These are phyloP conservation scores for Gossypium stocksii DNA, from an alignment of 345 rosid species.

Conservation along the genomic window DNA sequence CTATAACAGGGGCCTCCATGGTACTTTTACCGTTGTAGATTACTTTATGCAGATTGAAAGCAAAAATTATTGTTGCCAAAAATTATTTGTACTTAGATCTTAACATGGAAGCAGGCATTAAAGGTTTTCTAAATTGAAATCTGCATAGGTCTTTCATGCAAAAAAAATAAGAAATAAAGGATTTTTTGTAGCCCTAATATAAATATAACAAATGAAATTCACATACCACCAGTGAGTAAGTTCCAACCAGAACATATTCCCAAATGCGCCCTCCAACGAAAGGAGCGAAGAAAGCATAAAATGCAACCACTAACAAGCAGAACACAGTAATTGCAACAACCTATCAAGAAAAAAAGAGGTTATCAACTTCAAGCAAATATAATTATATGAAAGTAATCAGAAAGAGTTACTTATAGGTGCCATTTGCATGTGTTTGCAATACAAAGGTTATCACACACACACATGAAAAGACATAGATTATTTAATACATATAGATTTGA, in stretches of 20 bases:
- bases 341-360: conserved; percentile 33
- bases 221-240: conserved; percentile 94
- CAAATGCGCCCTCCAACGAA: conserved; percentile 86
- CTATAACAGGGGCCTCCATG: too few relatives aligned
- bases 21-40: not conserved
- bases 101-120: conserved; percentile 2
- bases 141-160: not conserved
- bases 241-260: conserved; percentile 67
- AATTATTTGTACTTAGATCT: not conserved
- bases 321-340: conserved; percentile 97
- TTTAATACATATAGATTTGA: not conserved
- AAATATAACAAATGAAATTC: conserved; percentile 4
- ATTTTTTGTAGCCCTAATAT: not conserved
- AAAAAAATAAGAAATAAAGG: not conserved
- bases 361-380: conserved; percentile 3
- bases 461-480: not conserved
- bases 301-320: conserved; percentile 85
- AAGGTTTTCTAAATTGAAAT: not conserved
- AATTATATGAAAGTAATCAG: not conserved
- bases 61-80: not conserved
- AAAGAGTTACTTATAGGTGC: not conserved
- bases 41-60: not conserved
- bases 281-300: conserved; percentile 92
- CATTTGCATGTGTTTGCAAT: not conserved
- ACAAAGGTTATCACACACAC: not conserved